Base-by-base conservation (phyloP, 495 filamentous ascomycete species). In the Saxophila tyrrhenica region DNA sequence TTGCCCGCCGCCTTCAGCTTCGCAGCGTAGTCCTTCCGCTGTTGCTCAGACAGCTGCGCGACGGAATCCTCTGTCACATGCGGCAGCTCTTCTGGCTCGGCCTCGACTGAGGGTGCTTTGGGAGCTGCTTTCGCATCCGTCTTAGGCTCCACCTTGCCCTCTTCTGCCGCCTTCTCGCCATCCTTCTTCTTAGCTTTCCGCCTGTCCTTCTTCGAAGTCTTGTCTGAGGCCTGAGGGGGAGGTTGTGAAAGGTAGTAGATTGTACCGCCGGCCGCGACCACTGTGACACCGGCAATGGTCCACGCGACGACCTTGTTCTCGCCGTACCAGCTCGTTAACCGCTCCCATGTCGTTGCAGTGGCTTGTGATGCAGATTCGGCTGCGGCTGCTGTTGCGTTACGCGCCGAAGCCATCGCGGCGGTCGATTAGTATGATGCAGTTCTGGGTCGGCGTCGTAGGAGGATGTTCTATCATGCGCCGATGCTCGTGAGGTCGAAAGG, bases 1-100 rank as follows among this genome's bases (percentile, higher is more conserved):
- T 99, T 99, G 60, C 92, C 92, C 45, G 87, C 87, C 51, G 83
- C 84, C 75, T 99, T 99, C 50, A 99, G 75, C 73, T 91, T 92
- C 48, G 79, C 80, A 25, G 92, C 87, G 65, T 84, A 90, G 17
- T 88, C 81, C 68, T 91, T 87, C 22, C 88, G 77, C 66, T 86
- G 70, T 70, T 78, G 52, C 42, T 80, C 80, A 9, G 84, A 80
- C 32, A 97, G 71, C 17, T 71, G 65, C 19, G 68, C 78, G 48
- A 99, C 83, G 3, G 78, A 86, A 8, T 70, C 72, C 70, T 96
- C 92, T 63, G 87, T 79, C 51, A 99, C 82, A 52, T 94, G 80
- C 3, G 91, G 90, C 19, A 97, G 73, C 63, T 89, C 84, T 52
- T 94, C 87, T 53, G 79, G 74, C 39, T 76, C 66, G 63, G 56